A percentile compares a stretch with the other conserved stretches of the same genome.
These are phyloP conservation scores for Aureobasidium sp. DNA, from an alignment of 2,329 filamentous ascomycete species.

Conservation along the genomic window DNA sequence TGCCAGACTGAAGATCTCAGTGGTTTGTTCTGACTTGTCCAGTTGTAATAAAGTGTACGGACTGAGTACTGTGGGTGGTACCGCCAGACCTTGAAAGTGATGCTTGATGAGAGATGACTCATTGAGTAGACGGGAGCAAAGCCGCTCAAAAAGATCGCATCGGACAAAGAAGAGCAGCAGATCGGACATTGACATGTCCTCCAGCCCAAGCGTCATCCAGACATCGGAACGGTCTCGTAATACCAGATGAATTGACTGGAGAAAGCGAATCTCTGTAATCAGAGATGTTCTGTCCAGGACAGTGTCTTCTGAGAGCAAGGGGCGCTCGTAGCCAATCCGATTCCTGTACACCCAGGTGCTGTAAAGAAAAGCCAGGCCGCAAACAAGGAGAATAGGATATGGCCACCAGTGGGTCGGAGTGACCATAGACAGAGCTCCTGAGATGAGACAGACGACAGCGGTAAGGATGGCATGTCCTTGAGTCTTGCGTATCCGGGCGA, in stretches of 20 bases:
- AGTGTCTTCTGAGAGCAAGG: neutral
- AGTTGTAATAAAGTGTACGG: neutral
- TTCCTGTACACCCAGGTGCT: neutral
- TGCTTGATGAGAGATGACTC: neutral
- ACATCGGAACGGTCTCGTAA: neutral
- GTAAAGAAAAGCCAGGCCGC: neutral
- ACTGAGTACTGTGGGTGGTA: neutral
- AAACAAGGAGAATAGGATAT: neutral
- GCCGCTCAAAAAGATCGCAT: neutral
- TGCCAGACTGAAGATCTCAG: neutral
- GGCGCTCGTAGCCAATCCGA: neutral
- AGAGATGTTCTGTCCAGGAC: neutral
- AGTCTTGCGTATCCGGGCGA: neutral
- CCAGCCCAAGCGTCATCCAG: neutral
- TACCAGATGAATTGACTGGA: neutral
- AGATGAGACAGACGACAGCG: neutral
- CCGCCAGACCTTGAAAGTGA: neutral
- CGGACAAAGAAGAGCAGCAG: neutral
- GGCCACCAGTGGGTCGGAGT: constrained; percentile 4
- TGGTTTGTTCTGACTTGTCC: neutral
- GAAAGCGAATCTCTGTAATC: neutral
- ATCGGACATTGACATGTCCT: neutral
- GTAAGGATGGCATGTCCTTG: constrained; percentile 1
- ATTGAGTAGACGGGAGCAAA: neutral
- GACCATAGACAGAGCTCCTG: neutral